Evolutionary conservation across 495 filamentous ascomycete species (phyloP).

Genomic region (Penicillium steckii): DNA sequence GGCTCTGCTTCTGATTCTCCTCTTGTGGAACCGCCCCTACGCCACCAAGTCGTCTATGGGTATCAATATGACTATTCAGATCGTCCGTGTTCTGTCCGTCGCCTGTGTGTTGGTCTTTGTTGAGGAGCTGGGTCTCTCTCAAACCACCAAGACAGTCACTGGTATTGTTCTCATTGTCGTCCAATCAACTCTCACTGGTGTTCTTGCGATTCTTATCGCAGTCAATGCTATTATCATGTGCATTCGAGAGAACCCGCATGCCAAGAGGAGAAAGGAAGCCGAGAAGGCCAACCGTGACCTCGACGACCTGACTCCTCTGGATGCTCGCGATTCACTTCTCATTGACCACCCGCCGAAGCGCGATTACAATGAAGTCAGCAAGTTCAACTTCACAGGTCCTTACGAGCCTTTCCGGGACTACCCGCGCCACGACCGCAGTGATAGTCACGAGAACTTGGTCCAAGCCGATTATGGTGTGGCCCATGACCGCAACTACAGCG

Average conservation of each 20-base stretch:
- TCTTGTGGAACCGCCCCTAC: constrained; percentile 85
- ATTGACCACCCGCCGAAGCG: constrained; percentile 50
- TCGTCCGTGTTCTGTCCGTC: constrained; percentile 90
- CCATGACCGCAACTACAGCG: constrained; percentile 38
- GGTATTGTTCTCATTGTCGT: constrained; percentile 88
- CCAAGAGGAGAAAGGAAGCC: constrained; percentile 78
- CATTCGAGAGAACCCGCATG: constrained; percentile 86
- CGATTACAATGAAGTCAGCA: constrained; percentile 45
- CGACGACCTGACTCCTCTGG: constrained; percentile 85
- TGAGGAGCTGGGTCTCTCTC: constrained; percentile 83
- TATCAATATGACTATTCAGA: constrained; percentile 91
- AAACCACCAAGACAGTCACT: constrained; percentile 93
- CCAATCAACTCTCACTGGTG: constrained; percentile 78
- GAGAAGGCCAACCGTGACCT: constrained; percentile 82
- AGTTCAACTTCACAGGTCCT: constrained; percentile 47
- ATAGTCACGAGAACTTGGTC: constrained; percentile 44
- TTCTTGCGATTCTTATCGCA: constrained; percentile 84
- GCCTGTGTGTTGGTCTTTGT: constrained; percentile 91
- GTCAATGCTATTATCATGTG: constrained; percentile 84
- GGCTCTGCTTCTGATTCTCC: constrained; percentile 61
- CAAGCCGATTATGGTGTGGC: constrained; percentile 37
- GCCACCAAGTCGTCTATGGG: constrained; percentile 81
- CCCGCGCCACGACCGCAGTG: constrained; percentile 26
- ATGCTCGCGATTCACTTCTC: constrained; percentile 87
- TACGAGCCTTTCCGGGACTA: constrained; percentile 47